Conservation (phyloP, 192 early-diverging fungal genomes). For the Phycomyces blakesleeanus region DNA sequence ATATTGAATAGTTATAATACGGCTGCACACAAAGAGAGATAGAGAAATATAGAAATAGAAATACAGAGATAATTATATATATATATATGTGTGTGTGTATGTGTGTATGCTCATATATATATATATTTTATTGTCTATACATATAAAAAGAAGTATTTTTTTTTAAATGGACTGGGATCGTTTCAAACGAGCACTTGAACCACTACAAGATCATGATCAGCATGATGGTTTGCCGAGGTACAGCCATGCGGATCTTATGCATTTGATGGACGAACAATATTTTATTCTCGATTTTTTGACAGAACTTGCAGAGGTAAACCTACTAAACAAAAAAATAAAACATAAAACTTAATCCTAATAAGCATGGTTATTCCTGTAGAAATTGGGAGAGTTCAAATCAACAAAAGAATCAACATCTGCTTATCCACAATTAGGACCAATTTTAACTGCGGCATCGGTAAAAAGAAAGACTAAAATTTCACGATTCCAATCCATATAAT, state of each 20-base stretch:
- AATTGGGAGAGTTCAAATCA: conserved; percentile 2
- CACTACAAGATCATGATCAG: background rate
- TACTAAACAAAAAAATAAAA: background rate
- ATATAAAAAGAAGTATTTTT: too few relatives aligned
- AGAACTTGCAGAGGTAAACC: background rate
- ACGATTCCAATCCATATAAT: too few relatives aligned
- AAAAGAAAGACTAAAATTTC: too few relatives aligned
- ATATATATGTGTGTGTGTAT: too few relatives aligned
- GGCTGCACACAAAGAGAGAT: too few relatives aligned
- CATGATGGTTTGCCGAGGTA: background rate
- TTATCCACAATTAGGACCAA: conserved; percentile 2
- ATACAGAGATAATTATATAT: too few relatives aligned
- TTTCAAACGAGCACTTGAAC: conserved; percentile 3
- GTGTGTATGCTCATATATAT: too few relatives aligned
- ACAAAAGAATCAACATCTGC: background rate
- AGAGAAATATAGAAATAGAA: too few relatives aligned
- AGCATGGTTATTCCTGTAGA: background rate
- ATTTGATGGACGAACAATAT: background rate
- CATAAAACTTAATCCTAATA: background rate
- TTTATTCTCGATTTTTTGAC: conserved; percentile 8
- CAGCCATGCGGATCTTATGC: background rate
- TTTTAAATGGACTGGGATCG: conserved; percentile 1
- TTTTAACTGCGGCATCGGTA: conserved; percentile 4
- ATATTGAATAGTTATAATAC: too few relatives aligned
- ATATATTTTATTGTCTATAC: too few relatives aligned